phyloP scores from a whole-genome alignment of 257 asterid genomes.

The Solanum pennellii region DNA sequence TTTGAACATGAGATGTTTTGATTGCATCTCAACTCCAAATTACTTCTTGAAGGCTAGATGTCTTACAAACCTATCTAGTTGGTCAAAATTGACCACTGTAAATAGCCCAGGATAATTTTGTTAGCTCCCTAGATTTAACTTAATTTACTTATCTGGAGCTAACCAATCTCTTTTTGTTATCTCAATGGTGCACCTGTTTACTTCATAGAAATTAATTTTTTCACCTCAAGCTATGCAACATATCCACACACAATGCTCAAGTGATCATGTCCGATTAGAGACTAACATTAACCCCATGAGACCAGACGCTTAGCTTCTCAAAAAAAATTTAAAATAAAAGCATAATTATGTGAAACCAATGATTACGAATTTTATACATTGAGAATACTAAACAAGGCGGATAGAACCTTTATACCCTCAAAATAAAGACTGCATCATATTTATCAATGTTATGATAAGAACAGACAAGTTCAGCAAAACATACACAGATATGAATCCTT shows the following conservation, averaged over 20 bases:
- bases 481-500: not conserved
- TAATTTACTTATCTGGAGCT: not conserved
- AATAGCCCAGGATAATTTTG: not conserved
- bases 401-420: not conserved
- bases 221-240: not conserved
- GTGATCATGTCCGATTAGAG: not conserved
- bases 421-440: not conserved
- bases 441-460: not conserved
- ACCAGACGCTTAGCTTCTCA: not conserved
- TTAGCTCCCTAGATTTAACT: not conserved
- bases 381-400: not conserved
- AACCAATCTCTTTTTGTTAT: not conserved
- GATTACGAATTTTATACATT: not conserved
- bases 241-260: not conserved
- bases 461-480: not conserved
- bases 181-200: not conserved
- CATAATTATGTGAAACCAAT: not conserved
- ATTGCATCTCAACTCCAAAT: not conserved
- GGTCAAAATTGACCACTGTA: not conserved
- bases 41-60: not conserved
- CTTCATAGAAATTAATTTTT: not conserved
- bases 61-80: not conserved
- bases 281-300: not conserved
- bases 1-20: not conserved
- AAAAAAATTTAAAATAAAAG: not conserved